Evolutionary conservation across 2,329 filamentous ascomycete genomes (phyloP), one percentile per base, ranked within the genome.

Genomic region (Sarocladium kiliense): DNA sequence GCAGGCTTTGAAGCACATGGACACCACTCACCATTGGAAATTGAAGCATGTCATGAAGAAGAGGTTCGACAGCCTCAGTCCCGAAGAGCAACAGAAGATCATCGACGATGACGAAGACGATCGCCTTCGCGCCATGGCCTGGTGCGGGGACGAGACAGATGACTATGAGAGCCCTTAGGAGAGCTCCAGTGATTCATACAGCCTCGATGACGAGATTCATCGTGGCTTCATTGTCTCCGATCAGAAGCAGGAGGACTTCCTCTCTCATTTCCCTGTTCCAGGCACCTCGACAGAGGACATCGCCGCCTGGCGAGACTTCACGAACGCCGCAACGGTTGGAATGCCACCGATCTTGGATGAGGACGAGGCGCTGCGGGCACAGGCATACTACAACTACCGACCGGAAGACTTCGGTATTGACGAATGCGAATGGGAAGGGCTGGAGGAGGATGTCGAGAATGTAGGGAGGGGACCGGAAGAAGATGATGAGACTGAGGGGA

Each of bases 1-100:
- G 26, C 57, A 62, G 34, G 62, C 62, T 25, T 61, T 72, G 21
- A 58, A 55, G 6, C 59, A 66, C 44, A 61, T 68, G 41, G 70
- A 71, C 58, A 71, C 63, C 5, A 63, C 54, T 25, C 61, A 58
- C 54, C 71, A 75, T 62, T 79, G 76, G 76, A 67, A 68, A 61
- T 68, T 63, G 30, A 73, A 71, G 61, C 76, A 79, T 55, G 69
- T 68, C 30, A 64, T 72, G 58, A 79, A 79, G 66, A 73, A 71
- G 55, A 68, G 68, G 3, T 80, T 74, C 71, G 45, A 60, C 26
- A 58, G 62, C 3, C 70, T 80, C 36, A 65, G 66, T 0, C 56
- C 62, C 1, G 64, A 67, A 36, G 64, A 76, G 59, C 71, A 69
- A 61, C 59, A 67, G 26, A 66, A 69, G 11, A 71, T 80, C 44